Evolutionary conservation across 495 filamentous ascomycete genomes (phyloP), one percentile per base, ranked within the genome.

Genomic region (Aspergillus bertholletiae): DNA sequence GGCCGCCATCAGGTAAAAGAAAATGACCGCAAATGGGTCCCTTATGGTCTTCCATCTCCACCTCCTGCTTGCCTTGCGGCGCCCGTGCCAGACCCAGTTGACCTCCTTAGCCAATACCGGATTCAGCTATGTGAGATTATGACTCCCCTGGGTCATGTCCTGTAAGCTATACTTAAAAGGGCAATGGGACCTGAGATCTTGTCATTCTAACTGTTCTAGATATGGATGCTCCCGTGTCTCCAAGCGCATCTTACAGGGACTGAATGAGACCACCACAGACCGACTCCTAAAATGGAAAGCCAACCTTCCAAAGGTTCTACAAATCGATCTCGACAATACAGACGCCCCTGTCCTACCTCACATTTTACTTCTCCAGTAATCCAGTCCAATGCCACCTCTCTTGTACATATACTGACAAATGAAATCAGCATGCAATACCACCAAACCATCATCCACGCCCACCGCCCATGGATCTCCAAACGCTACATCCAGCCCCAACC

Each of bases 311-410:
- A 17, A 24, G 5, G 44, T 43, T 9, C 47, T 74, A 22, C 53
- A 57, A 17, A 51, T 72, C 23, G 44, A 67, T 24, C 35, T 60
- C 9, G 44, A 63, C 20, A 54, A 64, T 26, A 30, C 32, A 8
- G 45, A 37, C 2, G 22, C 53, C 7, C 54, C 53, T 2, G 60
- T 60, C 49, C 44, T 69, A 7, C 70, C 71, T 23, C 68, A 73
- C 48, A 56, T 70, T 15, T 34, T 72, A 5, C 30, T 67, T 13
- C 56, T 74, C 18, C 67, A 69, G 70, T 73, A 55, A 53, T 63
- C 40, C 41, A 28, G 3, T 28, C 40, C 35, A 15, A 13, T 39
- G 24, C 17, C 7, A 43, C 7, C 24, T 47, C 18, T 24, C 0
- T 22, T 18, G n/a, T n/a, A n/a, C 46, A 37, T 13, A 18, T 20